Base-by-base conservation (phyloP, 192 early-diverging fungal species). In the Physocladia obscura region DNA sequence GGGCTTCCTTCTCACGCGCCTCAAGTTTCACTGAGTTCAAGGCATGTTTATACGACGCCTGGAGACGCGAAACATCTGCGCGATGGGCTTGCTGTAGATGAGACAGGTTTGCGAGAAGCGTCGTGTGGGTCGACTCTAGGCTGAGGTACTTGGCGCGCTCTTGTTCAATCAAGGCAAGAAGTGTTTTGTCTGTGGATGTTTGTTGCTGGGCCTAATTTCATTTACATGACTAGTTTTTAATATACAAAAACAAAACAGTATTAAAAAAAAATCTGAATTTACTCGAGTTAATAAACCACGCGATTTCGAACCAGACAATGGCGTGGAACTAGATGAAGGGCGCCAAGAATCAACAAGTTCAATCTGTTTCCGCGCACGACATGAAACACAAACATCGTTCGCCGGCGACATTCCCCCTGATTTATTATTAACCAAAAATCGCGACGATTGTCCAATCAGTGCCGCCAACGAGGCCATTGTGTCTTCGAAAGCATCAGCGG, bases 41-140 rank as follows among this genome's bases (percentile, higher is more conserved):
- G 30, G 78, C 77, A 39, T 76, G 74, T 11, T 38, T 51, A 67
- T 85, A 79, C 21, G 52, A 73, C 1, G 40, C 68, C 52, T 77
- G 73, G 31, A 85, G 74, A 3, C 70, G 49, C 47, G 82, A 74
- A 27, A 82, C 76, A 49, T 85, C 77, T 19, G 65, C 65, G 15
- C 54, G 50, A 38, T 68, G 65, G 6, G 65, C 65, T 40, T 68
- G 65, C 26, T 68, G 65, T 1, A 68, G 52, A 29, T 68, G 50
- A 4, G 65, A 24, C 24, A 68, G 54, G 11, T 57, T 38, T n/a
- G 58, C 50, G 37, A 84, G 52, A 2, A 84, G 71, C 50, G 82
- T 79, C 55, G 77, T 76, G 61, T 85, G 82, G 6, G 76, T 76
- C 24, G 55, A 49, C 49, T 85, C 84, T 1, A 85, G 76, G 34